Evolutionary conservation across 2,329 filamentous ascomycete genomes (phyloP), one percentile per base, ranked within the genome.

Genomic region (Pyrenophora tritici-repentis): DNA sequence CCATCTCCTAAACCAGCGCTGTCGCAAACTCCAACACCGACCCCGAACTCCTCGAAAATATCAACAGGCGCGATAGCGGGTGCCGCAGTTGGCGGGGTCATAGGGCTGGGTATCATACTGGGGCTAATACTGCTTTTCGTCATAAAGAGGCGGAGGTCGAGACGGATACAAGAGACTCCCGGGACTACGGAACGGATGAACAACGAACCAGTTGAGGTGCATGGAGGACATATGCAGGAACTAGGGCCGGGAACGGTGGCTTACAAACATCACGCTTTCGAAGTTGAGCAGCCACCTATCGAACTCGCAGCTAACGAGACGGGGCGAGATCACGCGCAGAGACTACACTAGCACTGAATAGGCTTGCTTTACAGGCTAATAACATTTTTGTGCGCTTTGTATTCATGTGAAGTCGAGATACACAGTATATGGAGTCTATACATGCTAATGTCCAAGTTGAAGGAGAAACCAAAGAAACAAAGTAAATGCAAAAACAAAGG

Each of bases 51-150:
- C 10, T 52, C 49, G 16, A 35, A 39, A 17, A 14, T 48, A 4
- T 52, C 44, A 1, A 39, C 44, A 9, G 49, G 49, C 16, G 44
- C 39, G 10, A 48, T 48, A 24, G 49, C 17, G n/a, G 49, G 49
- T 2, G 43, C 44, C 14, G 39, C 39, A 33, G 17, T 52, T 2
- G 44, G 49, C 9, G 49, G 49, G 24, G 43, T 41, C 16, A 31
- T 36, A 8, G 35, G 37, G 1, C 16, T 52, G 3, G 44, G 26
- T 6, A 35, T 52, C 1, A 43, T 52, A 16, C n/a, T 42, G 2
- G 48, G 48, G 12, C 29, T 52, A 10, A 29, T 39, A 12, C 34
- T 34, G 16, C 42, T 48, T 12, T 36, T 29, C 44, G 10, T 51
- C 14, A 26, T 51, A 24, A 42, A 14, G 24, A 51, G 16, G 3